Conservation (phyloP, 805 yeast genomes). For the Pichia californica region DNA sequence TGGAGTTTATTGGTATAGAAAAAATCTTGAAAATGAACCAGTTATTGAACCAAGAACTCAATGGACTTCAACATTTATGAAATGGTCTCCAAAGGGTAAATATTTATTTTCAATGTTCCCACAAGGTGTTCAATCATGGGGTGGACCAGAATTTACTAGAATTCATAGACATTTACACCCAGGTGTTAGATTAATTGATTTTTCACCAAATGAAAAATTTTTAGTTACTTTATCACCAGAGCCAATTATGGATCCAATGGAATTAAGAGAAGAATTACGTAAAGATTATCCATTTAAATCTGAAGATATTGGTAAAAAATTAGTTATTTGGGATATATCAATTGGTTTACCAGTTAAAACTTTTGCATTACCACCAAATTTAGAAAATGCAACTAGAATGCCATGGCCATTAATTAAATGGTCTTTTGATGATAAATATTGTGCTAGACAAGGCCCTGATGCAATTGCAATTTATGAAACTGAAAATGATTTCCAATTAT, state of each 20-base stretch:
- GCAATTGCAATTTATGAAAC: slow-evolving; percentile 88
- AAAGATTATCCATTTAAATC: slow-evolving; percentile 75
- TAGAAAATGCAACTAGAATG: slow-evolving; percentile 59
- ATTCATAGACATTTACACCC: slow-evolving; percentile 79
- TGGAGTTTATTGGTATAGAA: slow-evolving; percentile 80
- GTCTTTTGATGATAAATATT: slow-evolving; percentile 87
- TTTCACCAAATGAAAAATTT: slow-evolving; percentile 87
- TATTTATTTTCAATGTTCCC: slow-evolving; percentile 83
- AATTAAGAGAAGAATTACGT: slow-evolving; percentile 50
- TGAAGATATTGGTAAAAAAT: slow-evolving; percentile 85
- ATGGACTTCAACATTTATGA: slow-evolving; percentile 84
- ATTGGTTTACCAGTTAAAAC: slow-evolving; percentile 83
- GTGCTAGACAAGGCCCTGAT: slow-evolving; percentile 93
- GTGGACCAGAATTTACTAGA: slow-evolving; percentile 73
- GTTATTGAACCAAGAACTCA: slow-evolving; percentile 72
- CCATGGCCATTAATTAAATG: slow-evolving; percentile 97
- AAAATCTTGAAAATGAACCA: slow-evolving; percentile 62
- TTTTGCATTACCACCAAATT: slow-evolving; percentile 78
- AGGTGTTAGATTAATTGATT: slow-evolving; percentile 81
- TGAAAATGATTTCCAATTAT: slow-evolving; percentile 58
- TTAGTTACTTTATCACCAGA: slow-evolving; percentile 86
- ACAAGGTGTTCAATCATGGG: slow-evolving; percentile 95
- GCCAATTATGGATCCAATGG: slow-evolving; percentile 69
- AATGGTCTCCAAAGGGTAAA: slow-evolving; percentile 91
- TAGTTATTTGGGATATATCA: slow-evolving; percentile 86